Base-by-base conservation (phyloP, 805 yeast genomes). In the Cephaloascus fragrans region DNA sequence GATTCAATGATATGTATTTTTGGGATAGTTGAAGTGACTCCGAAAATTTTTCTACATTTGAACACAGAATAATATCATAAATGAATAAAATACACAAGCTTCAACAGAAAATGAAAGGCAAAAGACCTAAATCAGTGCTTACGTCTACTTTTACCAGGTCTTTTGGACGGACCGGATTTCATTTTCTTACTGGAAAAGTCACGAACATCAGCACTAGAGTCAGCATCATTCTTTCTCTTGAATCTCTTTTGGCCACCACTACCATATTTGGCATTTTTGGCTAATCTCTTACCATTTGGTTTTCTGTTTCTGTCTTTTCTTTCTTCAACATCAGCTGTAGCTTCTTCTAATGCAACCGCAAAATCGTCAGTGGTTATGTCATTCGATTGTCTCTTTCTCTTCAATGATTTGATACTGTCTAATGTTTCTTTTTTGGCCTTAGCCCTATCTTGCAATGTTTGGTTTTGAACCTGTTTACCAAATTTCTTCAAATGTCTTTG, bases 381-480 rank as follows among this genome's bases (percentile, higher is more conserved):
- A 47, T 80, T 77, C 45, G 77, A 73, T 52, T 79, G 79, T 66
- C 95, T 79, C 77, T 87, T 89, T 57, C 83, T 80, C 73, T 86
- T 87, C 54, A 93, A 73, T n/a, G 84, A 72, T 62, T 88, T 89
- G 61, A 90, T 86, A 67, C 83, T 84, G 18, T 89, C 96, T 48
- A 90, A 63, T 17, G 96, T 80, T 18, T 87, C 96, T 56, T 76
- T 78, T 81, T 90, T 90, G 52, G 88, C 93, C 68, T 84, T 81
- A 57, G 86, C 94, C 66, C 97, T 83, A 52, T 84, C 86, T 66
- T 89, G 96, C 54, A 89, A 71, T 34, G 95, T 88, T 47, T 86
- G 95, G 52, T 84, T 77, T 69, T 89, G 96, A 26, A 89, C 97
- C 69, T 90, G 95, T 66, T 90, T 90, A 64, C 97, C 97, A 51